phyloP scores from a whole-genome alignment of 2,329 filamentous ascomycete genomes.

The Trichoderma aggressivum region DNA sequence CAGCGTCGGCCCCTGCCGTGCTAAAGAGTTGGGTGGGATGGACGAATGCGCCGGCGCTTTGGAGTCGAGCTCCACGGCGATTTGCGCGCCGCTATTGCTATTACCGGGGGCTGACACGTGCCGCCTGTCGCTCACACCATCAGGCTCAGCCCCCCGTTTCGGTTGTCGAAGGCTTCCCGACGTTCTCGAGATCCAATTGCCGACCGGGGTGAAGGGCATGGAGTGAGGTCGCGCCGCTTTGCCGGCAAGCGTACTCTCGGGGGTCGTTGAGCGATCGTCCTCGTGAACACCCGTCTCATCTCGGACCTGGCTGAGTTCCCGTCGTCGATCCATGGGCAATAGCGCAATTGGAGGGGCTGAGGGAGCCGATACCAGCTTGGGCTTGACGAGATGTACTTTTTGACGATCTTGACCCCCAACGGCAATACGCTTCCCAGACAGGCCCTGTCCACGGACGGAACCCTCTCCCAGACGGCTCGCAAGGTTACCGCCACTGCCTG shows the following conservation, averaged over 20 bases:
- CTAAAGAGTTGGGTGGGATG: slow-evolving; percentile 20
- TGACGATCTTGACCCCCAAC: slow-evolving; percentile 24
- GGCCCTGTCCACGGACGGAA: slow-evolving; percentile 24
- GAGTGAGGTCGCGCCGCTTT: slow-evolving; percentile 53
- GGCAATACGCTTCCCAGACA: slow-evolving; percentile 29
- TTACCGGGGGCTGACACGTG: slow-evolving; percentile 51
- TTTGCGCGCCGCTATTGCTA: slow-evolving; percentile 31
- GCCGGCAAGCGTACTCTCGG: slow-evolving; percentile 43
- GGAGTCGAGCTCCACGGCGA: slow-evolving; percentile 26
- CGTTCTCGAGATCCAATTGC: slow-evolving; percentile 53
- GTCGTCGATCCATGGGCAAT: slow-evolving; percentile 26
- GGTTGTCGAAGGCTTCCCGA: slow-evolving; percentile 53
- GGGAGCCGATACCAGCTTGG: slow-evolving; percentile 34
- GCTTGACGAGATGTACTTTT: slow-evolving; percentile 36
- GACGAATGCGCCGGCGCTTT: slow-evolving; percentile 26
- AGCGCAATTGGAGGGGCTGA: slow-evolving; percentile 25
- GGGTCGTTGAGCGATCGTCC: slow-evolving; percentile 23
- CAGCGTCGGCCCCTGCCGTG: slow-evolving; percentile 21
- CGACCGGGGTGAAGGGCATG: slow-evolving; percentile 56
- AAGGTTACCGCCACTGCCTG: slow-evolving; percentile 22
- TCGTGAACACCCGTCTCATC: not conserved
- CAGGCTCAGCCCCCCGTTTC: slow-evolving; percentile 47
- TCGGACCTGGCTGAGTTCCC: slow-evolving; percentile 19
- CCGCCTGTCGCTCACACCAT: slow-evolving; percentile 44
- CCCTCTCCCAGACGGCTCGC: slow-evolving; percentile 28